phyloP scores from a whole-genome alignment of 768 basidiomycete species.

The Candolleomyces eurysporus region DNA sequence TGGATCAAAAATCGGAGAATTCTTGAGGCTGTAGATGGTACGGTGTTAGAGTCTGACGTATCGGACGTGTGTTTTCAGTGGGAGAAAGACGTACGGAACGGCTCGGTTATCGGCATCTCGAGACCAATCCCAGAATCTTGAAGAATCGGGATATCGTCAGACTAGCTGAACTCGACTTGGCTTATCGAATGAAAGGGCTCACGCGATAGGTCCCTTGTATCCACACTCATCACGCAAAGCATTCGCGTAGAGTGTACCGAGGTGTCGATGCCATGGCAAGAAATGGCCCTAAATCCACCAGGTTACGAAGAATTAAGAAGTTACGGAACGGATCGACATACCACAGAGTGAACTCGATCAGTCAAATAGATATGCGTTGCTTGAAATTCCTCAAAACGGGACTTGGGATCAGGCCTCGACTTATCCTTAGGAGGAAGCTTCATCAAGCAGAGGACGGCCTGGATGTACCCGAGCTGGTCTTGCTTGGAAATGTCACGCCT shows the following conservation, averaged over 20 bases:
- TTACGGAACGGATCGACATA: neutral
- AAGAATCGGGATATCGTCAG: neutral
- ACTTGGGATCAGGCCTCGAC: neutral
- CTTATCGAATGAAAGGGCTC: neutral
- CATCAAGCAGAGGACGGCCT: neutral
- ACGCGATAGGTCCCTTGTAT: conserved; percentile 10
- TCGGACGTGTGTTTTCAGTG: neutral
- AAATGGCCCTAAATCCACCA: conserved; percentile 19
- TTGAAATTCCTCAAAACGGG: conserved; percentile 4
- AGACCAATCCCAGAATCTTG: conserved; percentile 11
- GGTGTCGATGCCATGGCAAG: conserved; percentile 24
- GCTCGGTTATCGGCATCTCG: conserved; percentile 4
- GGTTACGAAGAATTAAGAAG: neutral
- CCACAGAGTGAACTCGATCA: neutral
- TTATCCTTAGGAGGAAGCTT: neutral
- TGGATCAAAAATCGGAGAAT: conserved; percentile 8
- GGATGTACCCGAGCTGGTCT: neutral
- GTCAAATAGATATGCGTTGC: conserved; percentile 1
- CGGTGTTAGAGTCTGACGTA: neutral
- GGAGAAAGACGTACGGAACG: no score
- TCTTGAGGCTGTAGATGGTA: neutral
- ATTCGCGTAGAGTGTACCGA: conserved; percentile 19
- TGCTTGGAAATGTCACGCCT: neutral
- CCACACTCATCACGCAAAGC: conserved; percentile 20
- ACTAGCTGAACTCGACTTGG: neutral